These are phyloP conservation scores for Fusarium decemcellulare DNA, from an alignment of 2,329 filamentous ascomycete genomes.

Conservation along the genomic window DNA sequence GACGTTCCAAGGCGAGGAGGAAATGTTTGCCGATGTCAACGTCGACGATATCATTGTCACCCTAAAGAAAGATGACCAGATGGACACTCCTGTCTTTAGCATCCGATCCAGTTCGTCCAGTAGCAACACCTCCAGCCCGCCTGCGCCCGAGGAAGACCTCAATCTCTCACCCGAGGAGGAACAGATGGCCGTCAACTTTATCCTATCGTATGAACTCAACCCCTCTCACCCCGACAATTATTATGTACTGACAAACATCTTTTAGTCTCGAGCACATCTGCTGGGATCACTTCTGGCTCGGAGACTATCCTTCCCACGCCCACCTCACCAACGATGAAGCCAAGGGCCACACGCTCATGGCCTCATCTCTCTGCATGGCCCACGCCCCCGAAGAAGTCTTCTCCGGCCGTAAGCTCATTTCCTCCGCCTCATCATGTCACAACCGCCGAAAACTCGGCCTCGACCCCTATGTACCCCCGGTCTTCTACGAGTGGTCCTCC, in stretches of 20 bases:
- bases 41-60: conserved; percentile 57
- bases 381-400: conserved; percentile 55
- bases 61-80: conserved; percentile 57
- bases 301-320: conserved; percentile 55
- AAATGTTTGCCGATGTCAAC: conserved; percentile 53
- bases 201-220: conserved; percentile 60
- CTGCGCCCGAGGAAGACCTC: conserved; percentile 34
- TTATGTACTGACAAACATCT: conserved; percentile 11
- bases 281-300: conserved; percentile 63
- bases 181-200: conserved; percentile 66
- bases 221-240: too few species aligned
- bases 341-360: conserved; percentile 61
- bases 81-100: conserved; percentile 60
- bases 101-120: conserved; percentile 52
- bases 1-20: conserved; percentile 23
- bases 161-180: conserved; percentile 57
- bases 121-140: conserved; percentile 35
- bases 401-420: conserved; percentile 42
- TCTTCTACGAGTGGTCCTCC: conserved; percentile 54
- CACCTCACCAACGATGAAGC: conserved; percentile 49
- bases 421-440: conserved; percentile 35
- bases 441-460: conserved; percentile 27
- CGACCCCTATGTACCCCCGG: conserved; percentile 38
- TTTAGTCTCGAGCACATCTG: conserved; percentile 66
- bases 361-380: conserved; percentile 58